Conservation (phyloP, 108 stramenopile genomes). For the Nitzschia sp. region DNA sequence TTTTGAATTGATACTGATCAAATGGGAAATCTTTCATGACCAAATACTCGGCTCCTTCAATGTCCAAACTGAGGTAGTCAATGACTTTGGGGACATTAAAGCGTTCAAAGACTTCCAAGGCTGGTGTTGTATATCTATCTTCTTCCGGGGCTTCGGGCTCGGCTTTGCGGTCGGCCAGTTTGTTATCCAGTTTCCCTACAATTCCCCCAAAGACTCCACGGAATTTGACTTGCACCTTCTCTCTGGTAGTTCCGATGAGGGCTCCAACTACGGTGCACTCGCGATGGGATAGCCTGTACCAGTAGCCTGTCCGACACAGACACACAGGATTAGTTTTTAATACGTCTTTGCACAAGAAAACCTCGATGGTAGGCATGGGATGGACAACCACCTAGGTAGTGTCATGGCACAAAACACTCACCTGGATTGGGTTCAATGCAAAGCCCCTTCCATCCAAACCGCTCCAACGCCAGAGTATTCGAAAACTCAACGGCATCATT, state of each 20-base stretch:
- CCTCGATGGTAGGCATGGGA: not conserved
- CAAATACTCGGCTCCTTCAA: conserved; percentile 67
- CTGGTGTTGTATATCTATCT: conserved; percentile 34
- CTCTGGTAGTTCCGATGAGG: conserved; percentile 29
- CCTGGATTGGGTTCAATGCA: conserved; percentile 54
- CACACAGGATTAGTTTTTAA: too few relatives aligned
- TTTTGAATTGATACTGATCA: conserved; percentile 40
- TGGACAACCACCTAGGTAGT: not conserved
- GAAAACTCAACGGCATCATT: conserved; percentile 50
- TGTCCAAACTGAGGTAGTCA: conserved; percentile 67
- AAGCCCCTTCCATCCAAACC: conserved; percentile 49
- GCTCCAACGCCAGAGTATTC: conserved; percentile 56
- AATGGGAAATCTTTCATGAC: conserved; percentile 65
- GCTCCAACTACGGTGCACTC: conserved; percentile 46
- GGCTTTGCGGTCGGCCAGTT: conserved; percentile 11
- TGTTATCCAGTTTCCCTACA: conserved; percentile 47
- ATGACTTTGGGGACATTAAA: conserved; percentile 49
- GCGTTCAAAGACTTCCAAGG: conserved; percentile 41
- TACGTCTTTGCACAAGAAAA: too few relatives aligned
- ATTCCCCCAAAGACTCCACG: conserved; percentile 54
- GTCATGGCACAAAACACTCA: not conserved
- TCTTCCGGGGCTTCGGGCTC: conserved; percentile 13
- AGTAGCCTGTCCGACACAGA: conserved; percentile 27
- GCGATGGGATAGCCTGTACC: conserved; percentile 53
- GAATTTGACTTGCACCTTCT: conserved; percentile 49